Base-by-base conservation (phyloP, 495 filamentous ascomycete species). In the Penicillium dipodomyicola region DNA sequence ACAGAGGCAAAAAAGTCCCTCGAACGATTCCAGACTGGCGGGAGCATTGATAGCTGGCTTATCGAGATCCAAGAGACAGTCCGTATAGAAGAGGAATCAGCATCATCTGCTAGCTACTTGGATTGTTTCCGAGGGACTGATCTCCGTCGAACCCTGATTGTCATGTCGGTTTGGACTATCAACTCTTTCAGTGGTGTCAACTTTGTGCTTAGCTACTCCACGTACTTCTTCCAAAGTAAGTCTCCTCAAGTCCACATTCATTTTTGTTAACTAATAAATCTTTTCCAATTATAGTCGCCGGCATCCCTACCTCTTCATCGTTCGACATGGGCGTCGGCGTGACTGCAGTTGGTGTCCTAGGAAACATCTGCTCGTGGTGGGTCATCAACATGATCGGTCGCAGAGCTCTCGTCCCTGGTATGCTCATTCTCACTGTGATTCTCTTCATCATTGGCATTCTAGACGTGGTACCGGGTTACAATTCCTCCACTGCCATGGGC, bases 41-140 rank as follows among this genome's bases (percentile, higher is more conserved):
- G 27, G 17, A 43, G 46, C 27, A 25, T 46, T 2, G 51, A 63
- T 22, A 32, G 48, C 52, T 49, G 57, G 50, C 51, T 67, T 10
- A 54, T 54, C 49, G 63, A 60, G 30, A 65, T 64, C 25, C 64
- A 61, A 46, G 55, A 67, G 58, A 68, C 65, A 10, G 61, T 80
- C 5, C 54, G 54, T 6, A 72, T 67, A 65, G 64, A 72, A 64
- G 62, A 60, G 58, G 30, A 65, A 61, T 65, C 58, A 47, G 52
- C 58, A 53, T 42, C 62, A 57, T 54, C 68, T 54, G 63, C 76
- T 12, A 72, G 53, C 30, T 69, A 67, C 48, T 5, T 72, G 0
- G 77, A 82, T 57, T 71, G 74, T 33, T 73, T 76, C 56, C 66
- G 67, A 20, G 76, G 79, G 23, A 68, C 71, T 10, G 72, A 81